Conservation (phyloP, 345 rosid species). For the Gossypium arboreum region DNA sequence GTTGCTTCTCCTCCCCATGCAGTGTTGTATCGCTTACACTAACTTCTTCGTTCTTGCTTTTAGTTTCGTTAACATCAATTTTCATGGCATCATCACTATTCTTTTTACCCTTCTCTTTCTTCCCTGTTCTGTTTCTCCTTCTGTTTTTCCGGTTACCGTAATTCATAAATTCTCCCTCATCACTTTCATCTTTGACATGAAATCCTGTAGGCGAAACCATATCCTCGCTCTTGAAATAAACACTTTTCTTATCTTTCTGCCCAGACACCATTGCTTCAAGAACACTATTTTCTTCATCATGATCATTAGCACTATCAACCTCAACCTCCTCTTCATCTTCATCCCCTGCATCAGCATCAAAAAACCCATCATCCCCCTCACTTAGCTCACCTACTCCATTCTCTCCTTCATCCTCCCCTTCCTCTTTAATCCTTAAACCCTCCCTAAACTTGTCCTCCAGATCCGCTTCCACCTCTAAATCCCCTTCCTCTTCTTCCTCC, state of each 20-base stretch:
- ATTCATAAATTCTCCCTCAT: conserved; percentile 35
- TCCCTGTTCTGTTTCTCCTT: conserved; percentile 40
- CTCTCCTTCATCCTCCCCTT: conserved; percentile 24
- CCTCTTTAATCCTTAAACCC: conserved; percentile 32
- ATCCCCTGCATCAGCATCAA: conserved; percentile 27
- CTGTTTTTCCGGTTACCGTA: conserved; percentile 44
- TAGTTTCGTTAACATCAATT: conserved; percentile 18
- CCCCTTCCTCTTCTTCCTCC: conserved; percentile 38
- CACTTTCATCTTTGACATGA: conserved; percentile 36
- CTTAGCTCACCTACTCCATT: conserved; percentile 25
- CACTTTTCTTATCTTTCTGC: conserved; percentile 41
- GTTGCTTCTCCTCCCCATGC: conserved; percentile 27
- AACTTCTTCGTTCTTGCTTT: conserved; percentile 26
- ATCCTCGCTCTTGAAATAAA: conserved; percentile 26
- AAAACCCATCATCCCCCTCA: conserved; percentile 36
- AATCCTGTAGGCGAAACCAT: conserved; percentile 22
- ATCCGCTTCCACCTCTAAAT: conserved; percentile 29
- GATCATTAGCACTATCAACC: conserved; percentile 32
- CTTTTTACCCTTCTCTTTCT: conserved; percentile 45
- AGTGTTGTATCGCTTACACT: conserved; percentile 23
- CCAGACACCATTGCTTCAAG: conserved; percentile 70
- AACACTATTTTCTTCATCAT: conserved; percentile 47
- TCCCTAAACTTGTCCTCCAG: conserved; percentile 44
- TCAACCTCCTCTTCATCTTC: conserved; percentile 22
- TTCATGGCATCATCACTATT: conserved; percentile 29